Evolutionary conservation across 371 early-diverging fungal genomes (phyloP).

Genomic region (Circinella minor): DNA sequence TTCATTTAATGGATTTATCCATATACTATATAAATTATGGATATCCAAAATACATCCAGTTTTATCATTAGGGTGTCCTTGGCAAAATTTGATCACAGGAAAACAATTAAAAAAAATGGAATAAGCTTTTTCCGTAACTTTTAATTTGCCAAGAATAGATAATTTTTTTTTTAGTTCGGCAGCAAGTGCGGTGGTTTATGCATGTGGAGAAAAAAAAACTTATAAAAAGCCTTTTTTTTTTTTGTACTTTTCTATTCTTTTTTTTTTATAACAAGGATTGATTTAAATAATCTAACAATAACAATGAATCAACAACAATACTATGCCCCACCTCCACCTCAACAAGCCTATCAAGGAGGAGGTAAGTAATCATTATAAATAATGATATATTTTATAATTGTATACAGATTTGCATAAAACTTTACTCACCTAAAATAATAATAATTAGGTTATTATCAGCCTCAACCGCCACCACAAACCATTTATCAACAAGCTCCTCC

Average conservation of each 20-base stretch:
- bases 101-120: background rate
- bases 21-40: too few species aligned
- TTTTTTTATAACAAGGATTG: background rate
- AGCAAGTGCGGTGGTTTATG: background rate
- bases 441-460: conserved; percentile 27
- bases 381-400: too few species aligned
- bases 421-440: background rate
- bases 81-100: too few species aligned
- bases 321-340: conserved; percentile 25
- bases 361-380: background rate
- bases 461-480: conserved; percentile 29
- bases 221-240: conserved; percentile 9
- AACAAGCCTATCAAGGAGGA: conserved; percentile 21
- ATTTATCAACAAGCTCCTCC: conserved; percentile 27
- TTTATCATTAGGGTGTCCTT: too few species aligned
- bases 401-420: too few species aligned
- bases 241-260: background rate
- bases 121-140: background rate
- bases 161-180: background rate
- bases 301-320: conserved; percentile 23
- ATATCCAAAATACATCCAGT: too few species aligned
- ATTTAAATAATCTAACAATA: background rate
- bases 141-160: background rate
- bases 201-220: background rate
- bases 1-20: too few species aligned